phyloP scores from a whole-genome alignment of 768 basidiomycete genomes.

The Termitomyces heimii region DNA sequence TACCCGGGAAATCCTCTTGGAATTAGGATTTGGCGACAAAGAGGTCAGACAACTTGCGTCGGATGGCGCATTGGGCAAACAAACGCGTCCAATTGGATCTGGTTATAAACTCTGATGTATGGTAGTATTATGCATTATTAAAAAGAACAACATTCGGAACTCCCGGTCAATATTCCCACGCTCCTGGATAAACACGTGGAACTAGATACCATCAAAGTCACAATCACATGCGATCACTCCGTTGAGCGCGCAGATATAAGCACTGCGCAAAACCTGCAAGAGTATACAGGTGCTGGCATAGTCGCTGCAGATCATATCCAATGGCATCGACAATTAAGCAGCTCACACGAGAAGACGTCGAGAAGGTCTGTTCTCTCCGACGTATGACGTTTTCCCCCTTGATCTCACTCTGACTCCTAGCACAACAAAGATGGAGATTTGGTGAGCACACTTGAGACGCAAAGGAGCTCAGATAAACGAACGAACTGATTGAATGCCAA shows the following conservation, averaged over 20 bases:
- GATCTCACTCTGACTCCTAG: conserved; percentile 26
- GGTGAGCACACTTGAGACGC: conserved; percentile 25
- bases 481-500: not conserved
- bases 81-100: conserved; percentile 14
- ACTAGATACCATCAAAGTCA: not conserved
- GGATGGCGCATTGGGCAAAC: conserved; percentile 44
- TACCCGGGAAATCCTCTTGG: conserved; percentile 45
- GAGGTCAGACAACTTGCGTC: conserved; percentile 32
- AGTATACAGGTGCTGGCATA: not conserved
- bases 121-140: not conserved
- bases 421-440: conserved; percentile 78
- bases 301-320: not conserved
- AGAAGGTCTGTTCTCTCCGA: conserved; percentile 40
- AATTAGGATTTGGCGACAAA: conserved; percentile 39
- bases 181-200: conserved; percentile 3
- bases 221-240: conserved; percentile 4
- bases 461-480: not conserved
- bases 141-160: not conserved
- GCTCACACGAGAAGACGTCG: conserved; percentile 66
- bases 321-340: conserved; percentile 26
- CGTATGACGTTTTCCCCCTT: not conserved
- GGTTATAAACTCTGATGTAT: conserved; percentile 12
- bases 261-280: not conserved
- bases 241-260: not conserved
- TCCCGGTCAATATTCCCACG: not conserved